Conservation (phyloP, 768 basidiomycete species). For the Boletus rubroflammeus region DNA sequence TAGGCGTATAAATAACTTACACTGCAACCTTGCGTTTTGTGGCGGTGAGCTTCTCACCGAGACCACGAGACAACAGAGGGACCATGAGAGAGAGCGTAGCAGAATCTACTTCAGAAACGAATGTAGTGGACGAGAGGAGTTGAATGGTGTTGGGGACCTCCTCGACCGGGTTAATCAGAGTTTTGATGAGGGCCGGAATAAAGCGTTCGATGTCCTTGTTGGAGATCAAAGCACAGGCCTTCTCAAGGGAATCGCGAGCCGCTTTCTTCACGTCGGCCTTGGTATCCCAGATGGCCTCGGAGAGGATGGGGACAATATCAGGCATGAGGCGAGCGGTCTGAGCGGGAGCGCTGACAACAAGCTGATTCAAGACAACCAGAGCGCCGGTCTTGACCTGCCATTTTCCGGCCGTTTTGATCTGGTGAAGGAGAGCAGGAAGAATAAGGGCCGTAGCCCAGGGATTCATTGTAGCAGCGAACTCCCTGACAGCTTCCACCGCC, state of each 20-base stretch:
- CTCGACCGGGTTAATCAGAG: conserved; percentile 98
- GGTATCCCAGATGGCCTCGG: conserved; percentile 98
- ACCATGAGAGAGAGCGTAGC: conserved; percentile 97
- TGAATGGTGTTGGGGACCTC: conserved; percentile 95
- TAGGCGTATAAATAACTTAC: conserved; percentile 42
- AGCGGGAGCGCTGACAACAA: conserved; percentile 74
- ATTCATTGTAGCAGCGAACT: conserved; percentile 74
- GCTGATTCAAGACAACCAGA: conserved; percentile 77
- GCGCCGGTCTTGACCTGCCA: conserved; percentile 96
- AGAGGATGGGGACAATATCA: conserved; percentile 89
- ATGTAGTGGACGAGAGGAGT: conserved; percentile 96
- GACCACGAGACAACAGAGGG: conserved; percentile 90
- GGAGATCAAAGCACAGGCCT: conserved; percentile 89
- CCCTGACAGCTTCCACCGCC: conserved; percentile 78
- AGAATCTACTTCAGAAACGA: conserved; percentile 99
- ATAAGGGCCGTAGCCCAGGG: conserved; percentile 83
- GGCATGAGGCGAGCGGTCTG: conserved; percentile 90
- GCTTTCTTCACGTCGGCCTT: conserved; percentile 99
- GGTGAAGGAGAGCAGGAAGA: conserved; percentile 84
- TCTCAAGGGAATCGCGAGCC: conserved; percentile 89
- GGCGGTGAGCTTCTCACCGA: conserved; percentile 90
- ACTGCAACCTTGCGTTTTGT: conserved; percentile 98
- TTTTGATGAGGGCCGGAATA: conserved; percentile 96
- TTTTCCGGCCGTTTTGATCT: conserved; percentile 94
- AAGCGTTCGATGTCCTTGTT: conserved; percentile 99